Base-by-base conservation (phyloP, 495 filamentous ascomycete genomes). In the Penicillium canescens region DNA sequence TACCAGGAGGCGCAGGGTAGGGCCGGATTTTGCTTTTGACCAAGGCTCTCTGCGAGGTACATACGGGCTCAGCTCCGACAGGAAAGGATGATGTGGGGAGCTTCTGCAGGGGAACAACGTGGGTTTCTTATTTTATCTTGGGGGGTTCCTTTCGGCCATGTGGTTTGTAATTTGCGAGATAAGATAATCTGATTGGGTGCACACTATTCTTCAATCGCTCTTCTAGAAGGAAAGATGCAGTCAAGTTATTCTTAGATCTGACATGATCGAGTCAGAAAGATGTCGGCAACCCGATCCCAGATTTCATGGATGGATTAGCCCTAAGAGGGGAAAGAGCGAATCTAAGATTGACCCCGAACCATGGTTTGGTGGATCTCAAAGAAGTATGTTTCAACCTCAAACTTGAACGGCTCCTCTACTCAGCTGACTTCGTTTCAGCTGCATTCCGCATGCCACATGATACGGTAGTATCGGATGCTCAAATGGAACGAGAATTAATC, bases 71-170 rank as follows among this genome's bases (percentile, higher is more conserved):
- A 48, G 45, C 34, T 35, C 34, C 47, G 26, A 42, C 36, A 49
- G 46, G 46, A 23, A 33, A 3, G 13, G 47, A 10, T 41, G 38
- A 39, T 28, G 33, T 24, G 6, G 21, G 11, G 13, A 18, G 28
- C 6, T 31, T 40, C 47, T 61, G 52, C 61, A 64, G 45, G 55
- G 52, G 46, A 38, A 34, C 46, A 65, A 65, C 62, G 59, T 65
- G 54, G 54, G 50, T 51, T 59, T 62, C 62, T 65, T 65, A 60
- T 62, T 59, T 61, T 57, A 52, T 58, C 42, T 43, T 60, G 53
- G 44, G 16, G 11, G 38, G 21, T 46, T 18, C 7, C 7, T 39
- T 43, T 28, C 16, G n/a, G 8, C 41, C 31, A 26, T 37, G 26
- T 53, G 33, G 18, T 23, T 43, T 31, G 16, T 39, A 44, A 16